Evolutionary conservation across 768 basidiomycete species (phyloP).

Genomic region (Trametopsis cervina): DNA sequence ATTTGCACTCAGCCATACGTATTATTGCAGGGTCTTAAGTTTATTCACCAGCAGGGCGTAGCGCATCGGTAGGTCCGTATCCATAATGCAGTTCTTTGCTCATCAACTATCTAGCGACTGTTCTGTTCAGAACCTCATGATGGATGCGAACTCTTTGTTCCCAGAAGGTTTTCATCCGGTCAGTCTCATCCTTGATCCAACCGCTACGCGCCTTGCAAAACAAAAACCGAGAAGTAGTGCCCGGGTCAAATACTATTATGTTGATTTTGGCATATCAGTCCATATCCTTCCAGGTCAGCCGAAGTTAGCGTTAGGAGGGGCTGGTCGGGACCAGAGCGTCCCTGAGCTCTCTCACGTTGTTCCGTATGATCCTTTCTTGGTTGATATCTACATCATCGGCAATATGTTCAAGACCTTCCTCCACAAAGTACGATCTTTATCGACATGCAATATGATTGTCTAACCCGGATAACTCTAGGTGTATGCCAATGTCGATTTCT

Average conservation of each 20-base stretch:
- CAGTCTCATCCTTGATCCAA: too few relatives aligned
- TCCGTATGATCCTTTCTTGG: constrained; percentile 21
- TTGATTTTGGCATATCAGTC: too few relatives aligned
- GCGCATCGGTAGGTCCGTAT: too few relatives aligned
- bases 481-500: constrained; percentile 3
- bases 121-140: constrained; percentile 6
- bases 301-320: constrained; percentile 8
- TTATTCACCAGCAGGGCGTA: too few relatives aligned
- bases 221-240: too few relatives aligned
- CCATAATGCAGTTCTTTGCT: too few relatives aligned
- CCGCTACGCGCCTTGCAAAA: too few relatives aligned
- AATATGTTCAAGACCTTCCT: too few relatives aligned
- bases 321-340: constrained; percentile 10
- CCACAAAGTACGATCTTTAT: neutral
- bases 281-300: neutral
- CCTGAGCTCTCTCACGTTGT: constrained; percentile 14
- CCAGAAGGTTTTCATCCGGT: constrained; percentile 9
- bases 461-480: too few relatives aligned
- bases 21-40: too few relatives aligned
- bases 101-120: constrained; percentile 8
- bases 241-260: constrained; percentile 13
- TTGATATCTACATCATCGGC: constrained; percentile 19
- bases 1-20: too few relatives aligned
- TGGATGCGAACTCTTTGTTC: constrained; percentile 10
- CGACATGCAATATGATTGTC: too few relatives aligned